A percentile compares a stretch with the other conserved stretches of the same genome.
Conservation (phyloP, 2,329 filamentous ascomycete genomes). For the Cordyceps fumosorosea region DNA sequence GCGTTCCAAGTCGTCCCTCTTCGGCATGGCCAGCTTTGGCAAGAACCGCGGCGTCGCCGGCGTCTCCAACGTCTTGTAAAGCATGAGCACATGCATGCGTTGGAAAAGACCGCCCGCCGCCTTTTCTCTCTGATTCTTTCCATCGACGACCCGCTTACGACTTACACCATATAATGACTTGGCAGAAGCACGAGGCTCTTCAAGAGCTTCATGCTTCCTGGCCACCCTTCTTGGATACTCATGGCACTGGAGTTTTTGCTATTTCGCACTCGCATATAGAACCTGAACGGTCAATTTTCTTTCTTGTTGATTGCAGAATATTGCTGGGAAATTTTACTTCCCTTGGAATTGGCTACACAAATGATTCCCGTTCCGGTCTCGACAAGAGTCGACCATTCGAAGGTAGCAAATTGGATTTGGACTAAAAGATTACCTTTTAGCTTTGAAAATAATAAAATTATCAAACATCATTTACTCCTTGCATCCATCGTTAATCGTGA, state of each 20-base stretch:
- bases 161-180: conserved; percentile 7
- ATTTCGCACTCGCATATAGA: not conserved
- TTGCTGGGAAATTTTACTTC: not conserved
- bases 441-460: not conserved
- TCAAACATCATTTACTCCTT: not conserved
- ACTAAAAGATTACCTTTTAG: not conserved
- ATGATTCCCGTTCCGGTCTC: conserved; percentile 8
- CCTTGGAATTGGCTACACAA: not conserved
- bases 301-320: not conserved
- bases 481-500: not conserved
- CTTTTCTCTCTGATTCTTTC: not conserved
- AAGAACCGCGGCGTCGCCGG: not conserved
- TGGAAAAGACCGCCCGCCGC: not conserved
- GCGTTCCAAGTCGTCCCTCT: conserved; percentile 2
- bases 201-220: not conserved
- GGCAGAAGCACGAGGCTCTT: conserved; percentile 4
- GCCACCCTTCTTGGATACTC: conserved; percentile 6
- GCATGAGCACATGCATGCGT: not conserved
- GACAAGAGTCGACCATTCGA: conserved; percentile 3
- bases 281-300: not conserved
- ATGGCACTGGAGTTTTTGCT: conserved; percentile 6
- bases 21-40: conserved; percentile 5
- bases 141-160: conserved; percentile 1
- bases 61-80: not conserved
- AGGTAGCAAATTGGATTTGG: not conserved